Base-by-base conservation (phyloP, 2,329 filamentous ascomycete species). In the Paraphoma chrysanthemicola region DNA sequence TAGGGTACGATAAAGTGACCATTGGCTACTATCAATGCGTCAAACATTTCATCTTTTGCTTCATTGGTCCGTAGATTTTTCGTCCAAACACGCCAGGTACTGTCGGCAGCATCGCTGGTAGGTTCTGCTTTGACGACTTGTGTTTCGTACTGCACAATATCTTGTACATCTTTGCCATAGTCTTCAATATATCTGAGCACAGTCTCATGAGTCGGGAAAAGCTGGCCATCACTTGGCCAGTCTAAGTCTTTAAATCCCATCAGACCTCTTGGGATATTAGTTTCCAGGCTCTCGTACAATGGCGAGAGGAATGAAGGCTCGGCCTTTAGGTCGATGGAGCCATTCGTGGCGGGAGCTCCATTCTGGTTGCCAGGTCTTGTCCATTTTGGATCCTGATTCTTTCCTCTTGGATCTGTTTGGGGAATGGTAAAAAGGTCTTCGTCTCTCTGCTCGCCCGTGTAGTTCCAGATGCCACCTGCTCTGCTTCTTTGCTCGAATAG, bases 391-490 rank as follows among this genome's bases (percentile, higher is more conserved):
- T 84, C 81, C 60, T 93, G 90, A 0, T 85, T 81, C 23, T 85
- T 83, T 44, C 83, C 82, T 67, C 85, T 69, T 2, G 84, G 85
- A 28, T 85, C 84, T n/a, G 86, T 86, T 71, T 93, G 90, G 7
- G 93, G 92, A 38, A 94, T 67, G 1, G 68, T 61, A 44, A 80
- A 75, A 64, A 83, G 64, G 70, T 83, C 57, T 71, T 79, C 63
- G 65, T 83, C 59, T 72, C 81, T 69, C 44, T 77, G 53, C 75
- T 82, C 77, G 29, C 81, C 79, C 60, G 84, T 88, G 75, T 96
- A 93, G 69, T 92, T 90, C 94, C 94, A 98, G 9, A 95, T 86
- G 2, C 95, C 94, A 54, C 93, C 94, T 6, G 90, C 85, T 46
- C 86, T 83, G 44, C 83, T 80, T 63, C 92, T 88, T 76, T 97